Evolutionary conservation across 2,329 filamentous ascomycete species (phyloP), one percentile per base, ranked within the genome.

Genomic region (Trichoderma simmonsii): DNA sequence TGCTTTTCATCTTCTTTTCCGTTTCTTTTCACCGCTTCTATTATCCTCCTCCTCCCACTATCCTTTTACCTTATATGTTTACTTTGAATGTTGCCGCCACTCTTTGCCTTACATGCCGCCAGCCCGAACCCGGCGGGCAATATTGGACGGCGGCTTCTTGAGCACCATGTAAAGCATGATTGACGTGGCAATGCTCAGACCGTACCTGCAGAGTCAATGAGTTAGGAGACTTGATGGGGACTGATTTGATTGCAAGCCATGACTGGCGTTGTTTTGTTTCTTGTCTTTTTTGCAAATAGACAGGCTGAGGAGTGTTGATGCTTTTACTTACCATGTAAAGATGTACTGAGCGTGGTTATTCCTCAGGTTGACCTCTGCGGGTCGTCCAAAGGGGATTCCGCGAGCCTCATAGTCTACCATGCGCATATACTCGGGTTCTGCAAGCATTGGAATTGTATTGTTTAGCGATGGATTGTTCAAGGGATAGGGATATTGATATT

Each of bases 261-360:
- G 11, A 32, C n/a, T 61, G 30, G 43, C 43, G n/a, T 43, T 21
- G 15, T 43, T 24, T 32, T 34, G 18, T 5, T 15, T 36, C 18
- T 61, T 8, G 24, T 59, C 6, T 60, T 21, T n/a, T 39, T 14
- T 21, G 21, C 36, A n/a, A 15, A 48, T n/a, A 59, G 56, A 51
- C 15, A 4, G 18, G 28, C n/a, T 26, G 56, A 34, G 5, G 24
- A 48, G 15, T n/a, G 24, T 39, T 43, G 54, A 14, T 69, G 26
- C 28, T 18, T 8, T 48, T 2, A 83, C 90, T 79, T 89, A 98
- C 96, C 96, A 99, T 76, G 96, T 99, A 82, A 98, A 96, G 76
- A 99, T 99, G 82, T 99, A 99, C 85, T 98, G 96, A 75, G 93
- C 91, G 82, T 99, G 96, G 83, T 97, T 98, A 81, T 99, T 99